Evolutionary conservation across 768 basidiomycete genomes (phyloP).

Genomic region (Suillus hirtellus): DNA sequence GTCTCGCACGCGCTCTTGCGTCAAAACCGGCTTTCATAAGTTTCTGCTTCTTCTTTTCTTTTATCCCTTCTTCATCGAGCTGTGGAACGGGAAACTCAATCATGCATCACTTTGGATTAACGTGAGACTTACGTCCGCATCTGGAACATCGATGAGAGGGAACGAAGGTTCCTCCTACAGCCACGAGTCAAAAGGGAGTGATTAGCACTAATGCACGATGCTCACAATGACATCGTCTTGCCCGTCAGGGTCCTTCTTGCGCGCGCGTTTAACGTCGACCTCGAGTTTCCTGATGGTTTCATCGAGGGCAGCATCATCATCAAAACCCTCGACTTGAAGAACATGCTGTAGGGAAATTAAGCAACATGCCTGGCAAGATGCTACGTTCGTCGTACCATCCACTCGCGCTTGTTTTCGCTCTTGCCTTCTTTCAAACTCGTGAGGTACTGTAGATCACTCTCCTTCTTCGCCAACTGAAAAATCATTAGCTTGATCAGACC

Average conservation of each 20-base stretch:
- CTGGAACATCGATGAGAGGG: slow-evolving; percentile 89
- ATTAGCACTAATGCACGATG: neutral
- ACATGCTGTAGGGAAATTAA: slow-evolving; percentile 43
- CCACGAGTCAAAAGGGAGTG: slow-evolving; percentile 2
- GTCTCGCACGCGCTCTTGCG: slow-evolving; percentile 77
- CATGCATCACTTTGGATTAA: neutral
- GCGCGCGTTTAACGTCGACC: slow-evolving; percentile 66
- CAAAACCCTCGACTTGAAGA: slow-evolving; percentile 68
- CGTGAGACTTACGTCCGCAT: slow-evolving; percentile 68
- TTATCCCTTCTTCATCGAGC: slow-evolving; percentile 88
- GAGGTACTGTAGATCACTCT: slow-evolving; percentile 69
- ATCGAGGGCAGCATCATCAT: slow-evolving; percentile 77
- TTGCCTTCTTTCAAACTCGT: slow-evolving; percentile 63
- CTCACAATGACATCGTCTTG: slow-evolving; percentile 62
- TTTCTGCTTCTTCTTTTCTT: slow-evolving; percentile 93
- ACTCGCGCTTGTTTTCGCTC: slow-evolving; percentile 68
- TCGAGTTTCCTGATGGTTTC: slow-evolving; percentile 88
- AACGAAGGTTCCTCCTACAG: slow-evolving; percentile 79
- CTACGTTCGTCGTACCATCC: slow-evolving; percentile 50
- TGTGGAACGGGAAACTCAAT: slow-evolving; percentile 25
- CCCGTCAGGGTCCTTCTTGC: slow-evolving; percentile 78
- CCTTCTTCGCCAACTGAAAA: slow-evolving; percentile 68
- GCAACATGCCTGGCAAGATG: neutral
- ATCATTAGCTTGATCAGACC: slow-evolving; percentile 1
- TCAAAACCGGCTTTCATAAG: slow-evolving; percentile 93